Percentiles rank a stretch among this genome's conserved stretches.
These are phyloP conservation scores for Aspergillus ochraceus DNA, from an alignment of 2,329 filamentous ascomycete genomes.

Conservation along the genomic window DNA sequence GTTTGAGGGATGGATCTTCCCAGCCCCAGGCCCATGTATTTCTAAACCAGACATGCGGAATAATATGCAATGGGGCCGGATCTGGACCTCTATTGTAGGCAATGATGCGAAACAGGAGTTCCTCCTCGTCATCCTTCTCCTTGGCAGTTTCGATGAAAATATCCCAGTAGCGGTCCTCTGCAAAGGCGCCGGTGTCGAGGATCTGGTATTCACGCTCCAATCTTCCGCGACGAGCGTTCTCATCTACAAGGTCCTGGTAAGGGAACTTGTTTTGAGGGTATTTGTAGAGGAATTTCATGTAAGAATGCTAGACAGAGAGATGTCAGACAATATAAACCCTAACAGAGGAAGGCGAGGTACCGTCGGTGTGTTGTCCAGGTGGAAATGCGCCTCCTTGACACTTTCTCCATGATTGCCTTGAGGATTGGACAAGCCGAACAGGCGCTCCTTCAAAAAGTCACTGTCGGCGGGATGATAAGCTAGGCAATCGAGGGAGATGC, in stretches of 20 bases:
- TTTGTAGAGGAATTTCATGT: constrained; percentile 99
- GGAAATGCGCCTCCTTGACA: constrained; percentile 95
- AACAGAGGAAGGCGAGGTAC: constrained; percentile 36
- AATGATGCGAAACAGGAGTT: constrained; percentile 89
- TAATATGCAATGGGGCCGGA: constrained; percentile 84
- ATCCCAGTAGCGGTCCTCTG: constrained; percentile 92
- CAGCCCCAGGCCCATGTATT: constrained; percentile 97
- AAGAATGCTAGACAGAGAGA: constrained; percentile 69
- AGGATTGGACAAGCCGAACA: constrained; percentile 93
- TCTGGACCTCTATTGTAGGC: constrained; percentile 95
- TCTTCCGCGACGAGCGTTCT: constrained; percentile 76
- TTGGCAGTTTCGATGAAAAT: constrained; percentile 97
- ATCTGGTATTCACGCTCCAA: constrained; percentile 88
- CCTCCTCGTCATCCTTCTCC: constrained; percentile 86
- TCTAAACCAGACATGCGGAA: constrained; percentile 94
- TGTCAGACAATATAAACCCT: background rate
- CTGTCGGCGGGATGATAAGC: constrained; percentile 45
- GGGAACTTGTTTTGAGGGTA: constrained; percentile 91
- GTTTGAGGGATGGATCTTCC: constrained; percentile 73
- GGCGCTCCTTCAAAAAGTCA: constrained; percentile 88
- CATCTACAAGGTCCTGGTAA: constrained; percentile 81
- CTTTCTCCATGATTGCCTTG: constrained; percentile 97
- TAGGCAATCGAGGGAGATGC: background rate
- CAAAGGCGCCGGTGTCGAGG: constrained; percentile 82
- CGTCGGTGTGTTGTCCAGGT: constrained; percentile 88